Evolutionary conservation across 2,329 filamentous ascomycete species (phyloP), one percentile per base, ranked within the genome.

Genomic region (Pyrenochaeta sp.): DNA sequence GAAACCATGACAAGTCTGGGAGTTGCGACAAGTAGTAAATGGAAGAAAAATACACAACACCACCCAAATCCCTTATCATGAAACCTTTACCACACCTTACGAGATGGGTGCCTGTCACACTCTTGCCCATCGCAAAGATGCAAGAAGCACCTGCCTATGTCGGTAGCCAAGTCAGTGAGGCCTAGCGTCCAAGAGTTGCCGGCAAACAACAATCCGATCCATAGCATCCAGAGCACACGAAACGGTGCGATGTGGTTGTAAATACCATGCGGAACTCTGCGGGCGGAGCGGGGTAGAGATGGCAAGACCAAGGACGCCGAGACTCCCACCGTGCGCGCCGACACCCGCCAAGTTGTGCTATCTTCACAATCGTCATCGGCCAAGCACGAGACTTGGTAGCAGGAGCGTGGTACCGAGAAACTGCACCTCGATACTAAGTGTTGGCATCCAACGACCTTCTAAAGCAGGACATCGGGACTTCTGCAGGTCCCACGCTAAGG

Each of bases 341-440:
- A 39, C 36, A 19, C 12, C 54, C 50, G 63, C 64, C 64, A 68
- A 68, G 58, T 52, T 34, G 44, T 39, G 58, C 58, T 59, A 61
- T 58, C 43, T 46, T 39, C 27, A 39, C 27, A 45, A 27, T 59
- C 48, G 48, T 62, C 63, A 57, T 58, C 50, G 50, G 65, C 63
- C 62, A 66, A 66, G 62, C 36, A 51, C 37, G 37, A 50, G 45
- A 28, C n/a, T 56, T 50, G 45, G 32, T 34, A 24, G 54, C 57
- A 54, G 58, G 55, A 46, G 13, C 27, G 48, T 44, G 45, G 45
- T 50, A 50, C 43, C 49, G 47, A 55, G 52, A 32, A 24, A 39
- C 19, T 36, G 32, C 50, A 47, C 28, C 45, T 50, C 53, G 45
- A 36, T 50, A 50, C 42, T 48, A 36, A 58, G 51, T 12, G 19